Evolutionary conservation across 192 early-diverging fungal genomes (phyloP).

Genomic region (Coemansia sp.): DNA sequence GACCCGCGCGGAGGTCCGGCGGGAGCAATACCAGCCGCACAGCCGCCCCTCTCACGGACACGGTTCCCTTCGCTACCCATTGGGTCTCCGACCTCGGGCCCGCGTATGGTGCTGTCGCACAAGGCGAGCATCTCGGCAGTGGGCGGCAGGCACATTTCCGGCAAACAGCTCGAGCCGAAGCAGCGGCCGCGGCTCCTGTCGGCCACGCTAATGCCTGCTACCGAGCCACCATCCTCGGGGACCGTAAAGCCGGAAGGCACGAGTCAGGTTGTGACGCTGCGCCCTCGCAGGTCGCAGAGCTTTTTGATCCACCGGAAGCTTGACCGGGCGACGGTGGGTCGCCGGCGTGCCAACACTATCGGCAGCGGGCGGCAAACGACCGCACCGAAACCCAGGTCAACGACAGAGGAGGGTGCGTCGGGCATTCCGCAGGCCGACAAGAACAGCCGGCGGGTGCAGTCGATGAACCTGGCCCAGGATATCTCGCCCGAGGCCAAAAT

Average conservation of each 20-base stretch:
- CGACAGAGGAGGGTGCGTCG: neutral
- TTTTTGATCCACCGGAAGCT: conserved; percentile 27
- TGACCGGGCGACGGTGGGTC: conserved; percentile 21
- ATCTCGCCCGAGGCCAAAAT: neutral
- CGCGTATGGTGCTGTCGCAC: conserved; percentile 21
- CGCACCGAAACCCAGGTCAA: conserved; percentile 1
- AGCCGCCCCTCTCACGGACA: neutral
- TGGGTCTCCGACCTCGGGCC: neutral
- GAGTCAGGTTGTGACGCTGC: conserved; percentile 26
- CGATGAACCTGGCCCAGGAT: conserved; percentile 20
- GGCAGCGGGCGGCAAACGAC: conserved; percentile 27
- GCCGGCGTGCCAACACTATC: conserved; percentile 40
- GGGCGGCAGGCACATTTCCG: conserved; percentile 15
- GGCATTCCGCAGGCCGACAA: conserved; percentile 15
- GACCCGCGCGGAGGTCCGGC: no score
- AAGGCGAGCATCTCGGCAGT: conserved; percentile 44
- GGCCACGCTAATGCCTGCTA: neutral
- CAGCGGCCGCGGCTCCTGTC: neutral
- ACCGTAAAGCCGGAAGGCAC: neutral
- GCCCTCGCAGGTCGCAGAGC: conserved; percentile 35
- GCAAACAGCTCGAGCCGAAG: neutral
- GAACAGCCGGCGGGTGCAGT: conserved; percentile 24
- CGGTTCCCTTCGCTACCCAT: conserved; percentile 9
- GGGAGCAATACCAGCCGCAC: no score
- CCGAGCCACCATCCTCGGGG: neutral